Percentiles rank a stretch among this genome's conserved stretches.
These are phyloP conservation scores for Diphasiastrum complanatum DNA, from an alignment of 83 land plant species.

Conservation along the genomic window DNA sequence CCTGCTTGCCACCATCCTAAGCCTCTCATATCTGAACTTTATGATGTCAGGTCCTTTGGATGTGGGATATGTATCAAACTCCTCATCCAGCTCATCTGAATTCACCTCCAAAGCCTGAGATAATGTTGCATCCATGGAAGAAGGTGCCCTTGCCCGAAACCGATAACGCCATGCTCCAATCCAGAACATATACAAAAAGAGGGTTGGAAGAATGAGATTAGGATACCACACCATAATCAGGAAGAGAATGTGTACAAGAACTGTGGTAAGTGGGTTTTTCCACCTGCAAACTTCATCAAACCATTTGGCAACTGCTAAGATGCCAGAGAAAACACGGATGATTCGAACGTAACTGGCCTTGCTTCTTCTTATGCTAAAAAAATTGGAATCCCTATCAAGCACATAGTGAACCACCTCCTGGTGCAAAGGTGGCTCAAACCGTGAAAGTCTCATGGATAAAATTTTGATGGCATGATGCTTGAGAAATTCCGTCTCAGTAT, in stretches of 20 bases:
- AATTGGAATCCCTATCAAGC: constrained; percentile 5
- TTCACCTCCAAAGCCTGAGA: constrained; percentile 8
- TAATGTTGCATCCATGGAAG: constrained; percentile 10
- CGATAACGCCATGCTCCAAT: constrained; percentile 16
- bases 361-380: constrained; percentile 8
- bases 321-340: constrained; percentile 1
- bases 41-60: constrained; percentile 35
- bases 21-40: constrained; percentile 60
- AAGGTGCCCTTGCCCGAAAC: constrained; percentile 2
- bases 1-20: constrained; percentile 59
- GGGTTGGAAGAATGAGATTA: constrained; percentile 7
- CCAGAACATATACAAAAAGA: constrained; percentile 4
- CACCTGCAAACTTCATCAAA: neutral
- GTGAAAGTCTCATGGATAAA: neutral
- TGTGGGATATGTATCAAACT: constrained; percentile 8
- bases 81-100: constrained; percentile 6
- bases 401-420: constrained; percentile 14
- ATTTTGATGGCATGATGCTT: neutral
- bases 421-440: constrained; percentile 3
- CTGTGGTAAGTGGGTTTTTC: constrained; percentile 12
- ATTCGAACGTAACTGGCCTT: neutral
- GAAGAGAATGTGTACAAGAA: constrained; percentile 14
- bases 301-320: constrained; percentile 3
- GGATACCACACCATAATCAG: constrained; percentile 7
- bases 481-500: constrained; percentile 5